Percentiles rank a stretch among this genome's conserved stretches.
These are phyloP conservation scores for Acrodontium crateriforme DNA, from an alignment of 2,329 filamentous ascomycete genomes.

Conservation along the genomic window DNA sequence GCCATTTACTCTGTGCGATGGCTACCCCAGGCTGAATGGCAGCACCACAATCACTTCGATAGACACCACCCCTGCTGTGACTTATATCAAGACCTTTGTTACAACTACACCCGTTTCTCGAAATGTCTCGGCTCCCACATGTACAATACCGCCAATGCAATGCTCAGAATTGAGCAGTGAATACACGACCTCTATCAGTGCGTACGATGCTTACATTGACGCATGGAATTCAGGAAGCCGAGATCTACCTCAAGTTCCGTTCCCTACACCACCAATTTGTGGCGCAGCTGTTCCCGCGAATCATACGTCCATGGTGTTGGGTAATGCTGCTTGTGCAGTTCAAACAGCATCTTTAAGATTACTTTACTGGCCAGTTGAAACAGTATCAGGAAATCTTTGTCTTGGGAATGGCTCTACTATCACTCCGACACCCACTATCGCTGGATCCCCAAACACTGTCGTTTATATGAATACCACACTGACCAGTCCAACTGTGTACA, in stretches of 20 bases:
- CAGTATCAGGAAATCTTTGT: constrained; percentile 4
- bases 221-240: no score
- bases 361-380: constrained; percentile 10
- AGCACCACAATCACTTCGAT: constrained; percentile 4
- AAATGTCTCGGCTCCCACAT: constrained; percentile 7
- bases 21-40: constrained; percentile 11
- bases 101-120: constrained; percentile 1
- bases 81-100: constrained; percentile 1
- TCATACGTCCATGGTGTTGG: background rate
- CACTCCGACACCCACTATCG: constrained; percentile 8
- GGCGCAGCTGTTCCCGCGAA: no score
- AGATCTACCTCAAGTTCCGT: no score
- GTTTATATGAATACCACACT: constrained; percentile 8
- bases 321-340: background rate
- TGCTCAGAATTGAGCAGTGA: no score
- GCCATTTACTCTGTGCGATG: constrained; percentile 13
- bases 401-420: constrained; percentile 5
- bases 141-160: constrained; percentile 8
- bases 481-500: constrained; percentile 13
- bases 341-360: constrained; percentile 7
- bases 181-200: no score
- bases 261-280: no score
- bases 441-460: constrained; percentile 9
- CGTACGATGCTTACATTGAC: no score
- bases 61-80: background rate